Evolutionary conservation across 1,284 basidiomycete genomes (phyloP), one percentile per base, ranked within the genome.

Genomic region (Apiotrichum porosum): DNA sequence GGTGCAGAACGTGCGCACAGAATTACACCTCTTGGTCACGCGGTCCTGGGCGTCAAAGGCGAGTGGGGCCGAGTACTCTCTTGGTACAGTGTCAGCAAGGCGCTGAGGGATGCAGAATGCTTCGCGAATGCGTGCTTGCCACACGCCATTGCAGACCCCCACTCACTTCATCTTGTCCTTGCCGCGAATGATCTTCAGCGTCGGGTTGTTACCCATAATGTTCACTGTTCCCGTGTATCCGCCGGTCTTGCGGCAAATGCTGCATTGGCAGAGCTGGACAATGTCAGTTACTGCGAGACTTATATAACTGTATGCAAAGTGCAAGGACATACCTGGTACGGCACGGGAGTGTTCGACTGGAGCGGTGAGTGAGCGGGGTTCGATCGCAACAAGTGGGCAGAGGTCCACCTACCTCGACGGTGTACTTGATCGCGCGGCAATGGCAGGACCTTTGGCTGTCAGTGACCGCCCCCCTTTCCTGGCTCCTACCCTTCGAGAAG

Each of bases 181-280:
- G 18, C 72, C 72, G 14, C 63, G 55, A 9, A 62, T 40, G 37
- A 72, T 60, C 28, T 69, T 66, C 41, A 72, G 57, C 15, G 67
- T 68, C 15, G 61, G 49, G 35, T 56, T 62, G 43, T 72, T 68
- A 21, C 72, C 72, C 72, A 74, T 71, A 38, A 70, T 69, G 47
- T 71, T 69, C 38, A 66, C 57, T 37, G 60, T 64, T 34, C 72
- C 72, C 65, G 70, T 69, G 56, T 72, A 74, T 9, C 72, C 72
- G 14, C 70, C 70, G 6, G 59, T 58, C 49, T 74, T 74, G 26
- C 72, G 62, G 49, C 72, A 74, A 55, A 74, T 72, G 36, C 64
- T 65, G 50, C 72, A 74, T 54, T 68, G 67, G 51, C 71, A 73
- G 12, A 69, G 21, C 65, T 67, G 44, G 24, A 6, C 32, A 0